phyloP scores from a whole-genome alignment of 179 eudicot genomes.

The Spergularia azorica region DNA sequence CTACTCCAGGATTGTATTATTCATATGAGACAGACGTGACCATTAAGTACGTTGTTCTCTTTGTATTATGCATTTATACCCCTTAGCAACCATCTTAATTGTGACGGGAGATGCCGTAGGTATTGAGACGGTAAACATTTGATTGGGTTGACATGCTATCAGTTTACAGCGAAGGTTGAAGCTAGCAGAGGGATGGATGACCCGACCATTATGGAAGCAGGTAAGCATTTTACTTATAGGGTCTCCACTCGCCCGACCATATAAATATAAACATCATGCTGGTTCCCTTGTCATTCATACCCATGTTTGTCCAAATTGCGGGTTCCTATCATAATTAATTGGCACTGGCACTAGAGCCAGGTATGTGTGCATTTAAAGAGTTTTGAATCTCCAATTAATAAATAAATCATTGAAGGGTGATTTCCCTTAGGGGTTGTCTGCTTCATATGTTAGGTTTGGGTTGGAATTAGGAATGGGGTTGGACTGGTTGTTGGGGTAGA shows the following conservation, averaged over 20 bases:
- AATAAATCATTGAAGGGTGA: too few relatives aligned
- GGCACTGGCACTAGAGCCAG: too few relatives aligned
- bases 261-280: neutral
- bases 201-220: constrained; percentile 95
- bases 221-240: constrained; percentile 32
- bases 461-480: too few relatives aligned
- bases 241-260: neutral
- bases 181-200: constrained; percentile 78
- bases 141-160: constrained; percentile 28
- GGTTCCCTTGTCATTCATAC: neutral
- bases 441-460: too few relatives aligned
- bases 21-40: constrained; percentile 94
- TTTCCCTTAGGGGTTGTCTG: too few relatives aligned
- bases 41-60: constrained; percentile 58
- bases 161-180: constrained; percentile 83
- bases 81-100: constrained; percentile 2
- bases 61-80: neutral
- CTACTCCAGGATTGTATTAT: constrained; percentile 93
- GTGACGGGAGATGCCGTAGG: neutral
- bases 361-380: too few relatives aligned
- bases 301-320: neutral
- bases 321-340: neutral
- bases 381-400: too few relatives aligned
- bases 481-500: too few relatives aligned
- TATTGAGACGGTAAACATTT: constrained; percentile 4